Conservation (phyloP, 805 yeast genomes). For the Ogataea nakhonphanomensis region DNA sequence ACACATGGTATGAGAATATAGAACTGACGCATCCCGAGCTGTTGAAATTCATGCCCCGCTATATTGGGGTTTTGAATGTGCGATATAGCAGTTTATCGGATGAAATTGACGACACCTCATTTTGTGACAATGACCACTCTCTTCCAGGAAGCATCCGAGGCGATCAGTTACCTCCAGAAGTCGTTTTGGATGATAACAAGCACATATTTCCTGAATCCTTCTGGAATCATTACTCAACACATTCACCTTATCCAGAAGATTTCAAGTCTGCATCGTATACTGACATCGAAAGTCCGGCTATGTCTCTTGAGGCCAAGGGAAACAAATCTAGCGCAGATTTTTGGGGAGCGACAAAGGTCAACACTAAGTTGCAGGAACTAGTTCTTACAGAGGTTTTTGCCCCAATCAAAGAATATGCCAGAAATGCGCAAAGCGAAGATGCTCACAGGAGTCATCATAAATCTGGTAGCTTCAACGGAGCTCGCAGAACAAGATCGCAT, state of each 20-base stretch:
- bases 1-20: slow-evolving; percentile 85
- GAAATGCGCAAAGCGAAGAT: slow-evolving; percentile 19
- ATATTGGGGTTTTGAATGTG: slow-evolving; percentile 91
- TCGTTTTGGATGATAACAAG: slow-evolving; percentile 84
- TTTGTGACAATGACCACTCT: slow-evolving; percentile 1
- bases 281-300: slow-evolving; percentile 9
- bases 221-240: slow-evolving; percentile 53
- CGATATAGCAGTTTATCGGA: slow-evolving; percentile 53
- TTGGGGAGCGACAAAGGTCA: slow-evolving; percentile 64
- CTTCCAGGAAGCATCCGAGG: slow-evolving; percentile 2
- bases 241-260: slow-evolving; percentile 4
- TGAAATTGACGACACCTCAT: slow-evolving; percentile 17
- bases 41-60: slow-evolving; percentile 83
- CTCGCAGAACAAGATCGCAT: slow-evolving; percentile 17
- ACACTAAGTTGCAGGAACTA: slow-evolving; percentile 65
- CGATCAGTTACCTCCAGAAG: slow-evolving; percentile 59
- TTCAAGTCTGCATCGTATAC: neutral
- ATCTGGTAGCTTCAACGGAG: slow-evolving; percentile 8
- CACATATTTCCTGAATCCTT: slow-evolving; percentile 87
- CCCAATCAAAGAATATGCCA: slow-evolving; percentile 38
- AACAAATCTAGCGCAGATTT: slow-evolving; percentile 16
- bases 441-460: slow-evolving; percentile 14
- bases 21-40: slow-evolving; percentile 76
- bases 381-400: slow-evolving; percentile 73
- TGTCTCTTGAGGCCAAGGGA: slow-evolving; percentile 18